A percentile compares a stretch with the other conserved stretches of the same genome.
Conservation (phyloP, 139 green algal genomes). For the Chlorella sp. region DNA sequence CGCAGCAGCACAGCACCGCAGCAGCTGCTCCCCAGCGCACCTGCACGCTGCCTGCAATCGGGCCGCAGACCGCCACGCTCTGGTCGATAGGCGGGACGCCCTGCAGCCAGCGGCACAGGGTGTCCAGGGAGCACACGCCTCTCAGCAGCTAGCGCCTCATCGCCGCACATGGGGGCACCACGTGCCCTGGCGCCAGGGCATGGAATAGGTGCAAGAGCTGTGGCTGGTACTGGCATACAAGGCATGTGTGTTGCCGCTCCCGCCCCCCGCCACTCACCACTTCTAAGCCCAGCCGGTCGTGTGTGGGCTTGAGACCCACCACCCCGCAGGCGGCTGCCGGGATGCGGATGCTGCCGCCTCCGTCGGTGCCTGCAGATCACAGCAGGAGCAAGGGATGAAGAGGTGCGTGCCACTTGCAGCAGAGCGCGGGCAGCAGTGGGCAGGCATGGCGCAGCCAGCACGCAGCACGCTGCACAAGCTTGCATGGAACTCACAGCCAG, state of each 20-base stretch:
- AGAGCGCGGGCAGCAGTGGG: neutral
- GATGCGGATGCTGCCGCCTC: slow-evolving; percentile 85
- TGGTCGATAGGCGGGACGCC: slow-evolving; percentile 29
- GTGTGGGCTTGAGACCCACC: slow-evolving; percentile 80
- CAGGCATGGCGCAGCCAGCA: neutral
- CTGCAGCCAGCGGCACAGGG: neutral
- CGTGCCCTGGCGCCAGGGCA: too few species aligned
- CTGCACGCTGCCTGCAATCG: slow-evolving; percentile 58
- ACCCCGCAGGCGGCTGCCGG: slow-evolving; percentile 84
- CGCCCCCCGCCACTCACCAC: neutral
- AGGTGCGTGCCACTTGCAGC: neutral
- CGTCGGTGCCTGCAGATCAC: slow-evolving; percentile 66
- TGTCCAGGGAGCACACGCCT: too few species aligned
- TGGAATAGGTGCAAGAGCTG: too few species aligned
- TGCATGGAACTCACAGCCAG: neutral
- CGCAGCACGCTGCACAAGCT: neutral
- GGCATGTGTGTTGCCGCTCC: neutral
- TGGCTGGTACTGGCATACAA: too few species aligned
- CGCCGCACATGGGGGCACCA: too few species aligned
- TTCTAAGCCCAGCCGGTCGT: slow-evolving; percentile 34
- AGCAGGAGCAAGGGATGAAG: neutral
- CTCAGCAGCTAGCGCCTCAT: too few species aligned
- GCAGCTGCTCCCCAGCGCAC: neutral
- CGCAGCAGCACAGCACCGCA: neutral
- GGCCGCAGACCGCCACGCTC: slow-evolving; percentile 51